phyloP scores from a whole-genome alignment of 805 yeast genomes.

The Scheffersomyces lignosus region DNA sequence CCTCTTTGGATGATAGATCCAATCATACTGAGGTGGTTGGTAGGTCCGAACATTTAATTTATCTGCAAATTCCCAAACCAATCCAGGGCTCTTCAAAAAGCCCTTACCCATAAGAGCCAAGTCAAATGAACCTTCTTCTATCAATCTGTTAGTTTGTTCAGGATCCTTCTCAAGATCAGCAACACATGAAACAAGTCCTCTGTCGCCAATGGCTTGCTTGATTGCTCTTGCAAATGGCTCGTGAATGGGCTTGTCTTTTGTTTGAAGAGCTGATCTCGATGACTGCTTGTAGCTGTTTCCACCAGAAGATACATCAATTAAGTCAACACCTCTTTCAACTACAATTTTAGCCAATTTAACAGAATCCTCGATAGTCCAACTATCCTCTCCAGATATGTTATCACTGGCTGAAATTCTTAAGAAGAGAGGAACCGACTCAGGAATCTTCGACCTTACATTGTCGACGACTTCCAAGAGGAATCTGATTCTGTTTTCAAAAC shows the following conservation, averaged over 20 bases:
- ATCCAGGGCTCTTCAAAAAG: slow-evolving; percentile 50
- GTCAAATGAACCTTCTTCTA: slow-evolving; percentile 47
- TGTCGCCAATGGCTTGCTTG: slow-evolving; percentile 46
- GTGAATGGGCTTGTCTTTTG: slow-evolving; percentile 29
- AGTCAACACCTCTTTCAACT: slow-evolving; percentile 46
- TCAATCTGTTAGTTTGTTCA: slow-evolving; percentile 35
- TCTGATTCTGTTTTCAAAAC: slow-evolving; percentile 42
- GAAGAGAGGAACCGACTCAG: slow-evolving; percentile 45
- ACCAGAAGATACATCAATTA: slow-evolving; percentile 59
- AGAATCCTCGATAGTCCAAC: slow-evolving; percentile 49
- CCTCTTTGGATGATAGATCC: slow-evolving; percentile 19
- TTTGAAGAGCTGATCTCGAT: slow-evolving; percentile 17
- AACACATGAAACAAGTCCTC: slow-evolving; percentile 44
- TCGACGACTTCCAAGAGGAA: slow-evolving; percentile 40
- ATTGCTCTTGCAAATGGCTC: slow-evolving; percentile 40
- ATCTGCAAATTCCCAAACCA: slow-evolving; percentile 51
- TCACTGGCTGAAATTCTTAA: slow-evolving; percentile 51
- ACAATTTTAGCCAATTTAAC: slow-evolving; percentile 39
- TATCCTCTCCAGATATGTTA: slow-evolving; percentile 30
- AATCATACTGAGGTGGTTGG: slow-evolving; percentile 28
- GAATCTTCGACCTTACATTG: slow-evolving; percentile 37
- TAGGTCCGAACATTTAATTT: slow-evolving; percentile 43
- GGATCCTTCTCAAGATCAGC: slow-evolving; percentile 51
- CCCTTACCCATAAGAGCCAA: slow-evolving; percentile 46
- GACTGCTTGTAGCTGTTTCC: slow-evolving; percentile 39